Base-by-base conservation (phyloP, 768 basidiomycete species). In the Termitomyces sp. region DNA sequence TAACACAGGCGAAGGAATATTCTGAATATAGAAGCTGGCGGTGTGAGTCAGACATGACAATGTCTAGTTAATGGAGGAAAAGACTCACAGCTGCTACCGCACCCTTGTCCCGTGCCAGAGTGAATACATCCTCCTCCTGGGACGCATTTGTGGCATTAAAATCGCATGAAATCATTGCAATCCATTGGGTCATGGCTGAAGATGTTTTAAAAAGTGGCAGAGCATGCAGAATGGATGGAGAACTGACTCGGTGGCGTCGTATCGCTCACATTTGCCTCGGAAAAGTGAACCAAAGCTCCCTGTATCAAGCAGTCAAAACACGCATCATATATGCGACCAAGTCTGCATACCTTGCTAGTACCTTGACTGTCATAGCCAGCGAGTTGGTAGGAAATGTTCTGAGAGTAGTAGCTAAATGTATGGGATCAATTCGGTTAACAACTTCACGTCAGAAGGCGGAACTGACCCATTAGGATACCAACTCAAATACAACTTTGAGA, bases 91-190 rank as follows among this genome's bases (percentile, higher is more conserved):
- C 91, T 13, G 89, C 87, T 33, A 83, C 80, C 1, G 94, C 94
- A 5, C 94, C 94, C 57, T 82, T 76, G 58, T 88, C 83, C 39
- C 79, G 75, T 20, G 91, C 92, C 39, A 91, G 76, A 0, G 90
- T 91, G 69, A 97, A 93, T 50, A 95, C 80, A 66, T 97, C 94
- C 45, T 74, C 67, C 3, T 80, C 74, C 62, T 74, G 66, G 1
- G 84, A 83, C 3, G 81, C 74, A 56, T 80, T 72, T 15, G 90
- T 90, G 16, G 85, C 78, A 67, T 94, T 94, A 53, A 66, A 64
- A 64, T 95, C 93, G 68, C 94, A 96, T 3, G 84, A 80, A 46
- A 97, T 81, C 59, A 94, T 78, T 12, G 94, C 94, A 62, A 97
- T 89, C 93, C 94, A 97, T 3, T 94, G 92, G 0, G 93, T 91